Evolutionary conservation across 306 rosid species (phyloP).

Genomic region (Inga oerstediana): DNA sequence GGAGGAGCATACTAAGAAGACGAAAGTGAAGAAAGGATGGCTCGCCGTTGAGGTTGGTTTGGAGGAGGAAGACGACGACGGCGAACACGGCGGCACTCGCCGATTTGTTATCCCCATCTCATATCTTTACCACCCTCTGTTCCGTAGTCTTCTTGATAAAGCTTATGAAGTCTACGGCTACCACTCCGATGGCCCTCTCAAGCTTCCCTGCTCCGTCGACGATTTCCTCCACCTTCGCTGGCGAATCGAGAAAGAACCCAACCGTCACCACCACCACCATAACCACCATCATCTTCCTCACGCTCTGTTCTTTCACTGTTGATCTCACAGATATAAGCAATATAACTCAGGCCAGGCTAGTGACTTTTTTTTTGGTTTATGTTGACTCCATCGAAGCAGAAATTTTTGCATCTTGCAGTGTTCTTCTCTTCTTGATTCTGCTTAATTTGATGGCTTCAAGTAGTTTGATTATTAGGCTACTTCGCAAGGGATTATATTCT

Average conservation of each 20-base stretch:
- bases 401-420: background rate
- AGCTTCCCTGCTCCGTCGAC: slow-evolving; percentile 72
- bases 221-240: slow-evolving; percentile 69
- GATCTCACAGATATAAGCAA: background rate
- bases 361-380: background rate
- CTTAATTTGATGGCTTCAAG: background rate
- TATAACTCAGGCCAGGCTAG: background rate
- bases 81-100: slow-evolving; percentile 25
- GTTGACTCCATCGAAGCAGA: background rate
- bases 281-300: slow-evolving; percentile 43
- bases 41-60: slow-evolving; percentile 64
- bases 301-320: slow-evolving; percentile 57
- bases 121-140: slow-evolving; percentile 66
- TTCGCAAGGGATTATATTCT: background rate
- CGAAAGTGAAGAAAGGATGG: slow-evolving; percentile 81
- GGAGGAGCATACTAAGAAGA: slow-evolving; percentile 49
- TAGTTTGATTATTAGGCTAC: background rate
- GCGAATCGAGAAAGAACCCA: slow-evolving; percentile 59
- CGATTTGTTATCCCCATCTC: slow-evolving; percentile 64
- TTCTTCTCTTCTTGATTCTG: background rate
- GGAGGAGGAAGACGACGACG: slow-evolving; percentile 48
- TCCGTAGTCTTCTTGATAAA: slow-evolving; percentile 59
- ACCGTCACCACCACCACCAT: slow-evolving; percentile 25
- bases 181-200: slow-evolving; percentile 73
- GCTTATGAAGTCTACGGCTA: slow-evolving; percentile 74